phyloP scores from a whole-genome alignment of 2,329 filamentous ascomycete genomes.

The Epichloe hybrida region DNA sequence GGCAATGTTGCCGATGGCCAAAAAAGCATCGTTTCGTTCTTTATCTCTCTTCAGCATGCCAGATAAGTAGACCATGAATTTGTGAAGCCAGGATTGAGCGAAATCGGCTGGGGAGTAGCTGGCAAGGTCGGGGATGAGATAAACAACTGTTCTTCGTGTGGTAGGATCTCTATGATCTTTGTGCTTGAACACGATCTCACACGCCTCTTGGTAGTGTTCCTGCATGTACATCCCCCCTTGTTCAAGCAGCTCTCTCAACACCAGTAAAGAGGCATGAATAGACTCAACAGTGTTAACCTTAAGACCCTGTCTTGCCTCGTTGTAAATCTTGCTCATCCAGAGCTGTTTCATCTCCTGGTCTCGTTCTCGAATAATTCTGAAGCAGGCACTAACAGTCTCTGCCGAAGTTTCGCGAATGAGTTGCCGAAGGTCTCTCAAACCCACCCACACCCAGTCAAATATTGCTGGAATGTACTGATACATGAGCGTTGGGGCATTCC shows the following conservation, averaged over 20 bases:
- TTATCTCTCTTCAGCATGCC: conserved; percentile 90
- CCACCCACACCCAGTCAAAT: conserved; percentile 93
- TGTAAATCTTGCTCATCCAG: conserved; percentile 86
- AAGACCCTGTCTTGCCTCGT: conserved; percentile 69
- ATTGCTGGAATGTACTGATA: conserved; percentile 93
- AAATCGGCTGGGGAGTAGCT: conserved; percentile 89
- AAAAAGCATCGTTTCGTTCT: conserved; percentile 84
- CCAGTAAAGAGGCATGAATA: conserved; percentile 86
- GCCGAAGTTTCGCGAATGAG: conserved; percentile 86
- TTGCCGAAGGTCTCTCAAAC: conserved; percentile 75
- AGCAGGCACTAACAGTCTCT: conserved; percentile 86
- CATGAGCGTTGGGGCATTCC: conserved; percentile 87
- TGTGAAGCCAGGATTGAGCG: conserved; percentile 72
- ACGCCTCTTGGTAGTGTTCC: conserved; percentile 79
- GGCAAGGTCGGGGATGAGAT: conserved; percentile 83
- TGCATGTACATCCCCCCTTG: conserved; percentile 99
- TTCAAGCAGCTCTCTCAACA: conserved; percentile 81
- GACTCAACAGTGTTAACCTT: conserved; percentile 70
- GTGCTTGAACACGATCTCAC: conserved; percentile 82
- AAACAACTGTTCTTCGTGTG: conserved; percentile 79
- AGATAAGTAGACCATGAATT: conserved; percentile 94
- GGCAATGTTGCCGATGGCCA: conserved; percentile 91
- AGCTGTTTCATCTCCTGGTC: conserved; percentile 76
- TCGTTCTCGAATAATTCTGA: conserved; percentile 87
- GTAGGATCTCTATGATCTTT: conserved; percentile 85